Evolutionary conservation across 768 basidiomycete genomes (phyloP).

Genomic region (Russula abietina): DNA sequence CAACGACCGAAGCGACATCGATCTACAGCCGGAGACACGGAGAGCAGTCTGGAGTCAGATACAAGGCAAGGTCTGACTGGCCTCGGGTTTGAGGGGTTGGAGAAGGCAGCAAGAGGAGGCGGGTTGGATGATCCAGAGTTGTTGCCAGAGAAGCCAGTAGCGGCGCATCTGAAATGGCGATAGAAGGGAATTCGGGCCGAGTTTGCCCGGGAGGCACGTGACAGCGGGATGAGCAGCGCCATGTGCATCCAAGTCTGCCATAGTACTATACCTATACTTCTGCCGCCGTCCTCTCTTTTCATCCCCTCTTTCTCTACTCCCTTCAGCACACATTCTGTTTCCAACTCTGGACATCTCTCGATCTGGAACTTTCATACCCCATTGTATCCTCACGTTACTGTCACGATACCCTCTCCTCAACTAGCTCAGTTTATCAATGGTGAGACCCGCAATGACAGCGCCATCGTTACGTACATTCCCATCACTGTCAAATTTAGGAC

Average conservation of each 20-base stretch:
- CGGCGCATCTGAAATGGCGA: slow-evolving; percentile 12
- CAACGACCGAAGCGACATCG: background rate
- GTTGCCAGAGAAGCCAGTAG: slow-evolving; percentile 1
- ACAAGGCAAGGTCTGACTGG: background rate
- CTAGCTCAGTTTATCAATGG: slow-evolving; percentile 25
- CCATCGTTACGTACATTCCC: slow-evolving; percentile 17
- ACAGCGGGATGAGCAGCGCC: background rate
- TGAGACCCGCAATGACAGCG: slow-evolving; percentile 20
- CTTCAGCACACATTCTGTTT: background rate
- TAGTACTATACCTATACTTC: background rate
- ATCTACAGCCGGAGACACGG: background rate
- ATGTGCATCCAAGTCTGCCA: slow-evolving; percentile 3
- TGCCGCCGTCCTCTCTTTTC: background rate
- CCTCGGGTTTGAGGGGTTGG: background rate
- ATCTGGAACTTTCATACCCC: slow-evolving; percentile 19
- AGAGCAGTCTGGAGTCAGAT: background rate
- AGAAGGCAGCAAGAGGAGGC: background rate
- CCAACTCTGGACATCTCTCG: background rate
- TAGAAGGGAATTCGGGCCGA: background rate
- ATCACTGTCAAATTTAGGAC: slow-evolving; percentile 41
- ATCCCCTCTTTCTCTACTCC: slow-evolving; percentile 13
- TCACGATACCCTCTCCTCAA: slow-evolving; percentile 23
- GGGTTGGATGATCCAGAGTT: background rate
- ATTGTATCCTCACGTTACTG: slow-evolving; percentile 21
- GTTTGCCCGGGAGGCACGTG: slow-evolving; percentile 1